Percentiles rank a stretch among this genome's conserved stretches.
These are phyloP conservation scores for Tolypocladium guangdongense DNA, from an alignment of 2,329 filamentous ascomycete species.

Conservation along the genomic window DNA sequence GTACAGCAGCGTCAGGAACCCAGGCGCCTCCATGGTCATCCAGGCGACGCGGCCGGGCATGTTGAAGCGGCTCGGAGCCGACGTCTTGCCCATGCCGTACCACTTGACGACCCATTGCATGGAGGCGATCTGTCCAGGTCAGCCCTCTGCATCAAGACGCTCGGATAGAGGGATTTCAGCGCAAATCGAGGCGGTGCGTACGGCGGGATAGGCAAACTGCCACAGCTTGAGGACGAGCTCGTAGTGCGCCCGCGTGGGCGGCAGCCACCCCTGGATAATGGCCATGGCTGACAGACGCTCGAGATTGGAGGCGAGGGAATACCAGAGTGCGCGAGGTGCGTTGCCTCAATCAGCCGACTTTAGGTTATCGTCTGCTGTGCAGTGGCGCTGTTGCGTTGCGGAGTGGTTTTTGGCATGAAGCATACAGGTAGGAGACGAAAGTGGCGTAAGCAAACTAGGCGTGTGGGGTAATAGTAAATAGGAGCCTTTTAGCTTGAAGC, in stretches of 20 bases:
- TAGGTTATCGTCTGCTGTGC: not conserved
- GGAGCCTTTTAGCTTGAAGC: too few species aligned
- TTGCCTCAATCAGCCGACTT: not conserved
- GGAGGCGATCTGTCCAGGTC: slow-evolving; percentile 47
- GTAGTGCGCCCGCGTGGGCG: slow-evolving; percentile 48
- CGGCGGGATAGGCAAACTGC: slow-evolving; percentile 40
- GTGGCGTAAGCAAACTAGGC: too few species aligned
- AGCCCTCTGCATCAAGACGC: slow-evolving; percentile 3
- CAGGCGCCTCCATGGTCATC: slow-evolving; percentile 78
- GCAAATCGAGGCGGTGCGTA: slow-evolving; percentile 15
- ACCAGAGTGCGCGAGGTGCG: not conserved
- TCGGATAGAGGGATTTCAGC: not conserved
- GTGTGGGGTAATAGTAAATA: too few species aligned
- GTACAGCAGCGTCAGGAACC: slow-evolving; percentile 69
- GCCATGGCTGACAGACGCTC: slow-evolving; percentile 22
- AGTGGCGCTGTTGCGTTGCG: not conserved
- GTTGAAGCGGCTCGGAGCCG: slow-evolving; percentile 62
- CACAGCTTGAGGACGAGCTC: slow-evolving; percentile 40
- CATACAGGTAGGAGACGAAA: not conserved
- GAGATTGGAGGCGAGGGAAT: not conserved
- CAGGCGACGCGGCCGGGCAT: slow-evolving; percentile 82
- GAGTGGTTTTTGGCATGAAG: not conserved
- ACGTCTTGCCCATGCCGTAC: slow-evolving; percentile 92
- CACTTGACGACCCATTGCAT: slow-evolving; percentile 67
- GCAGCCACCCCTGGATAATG: slow-evolving; percentile 43